phyloP scores from a whole-genome alignment of 495 filamentous ascomycete genomes.

The Neurospora sp. region DNA sequence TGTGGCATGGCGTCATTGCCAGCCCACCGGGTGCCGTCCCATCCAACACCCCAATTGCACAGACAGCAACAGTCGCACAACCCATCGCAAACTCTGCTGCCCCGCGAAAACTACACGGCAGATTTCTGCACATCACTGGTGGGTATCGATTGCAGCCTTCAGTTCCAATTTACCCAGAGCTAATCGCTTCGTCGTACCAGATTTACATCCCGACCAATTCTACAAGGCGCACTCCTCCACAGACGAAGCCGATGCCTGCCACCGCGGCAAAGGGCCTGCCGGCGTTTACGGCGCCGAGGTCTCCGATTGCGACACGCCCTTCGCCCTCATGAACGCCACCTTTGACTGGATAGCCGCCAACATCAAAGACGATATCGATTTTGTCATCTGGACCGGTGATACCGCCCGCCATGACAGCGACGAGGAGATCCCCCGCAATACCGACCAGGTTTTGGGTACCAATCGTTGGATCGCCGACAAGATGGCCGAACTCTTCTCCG shows the following conservation, averaged over 20 bases:
- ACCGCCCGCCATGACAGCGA: slow-evolving; percentile 94
- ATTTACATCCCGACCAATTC: slow-evolving; percentile 80
- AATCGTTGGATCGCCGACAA: slow-evolving; percentile 68
- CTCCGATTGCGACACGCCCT: slow-evolving; percentile 78
- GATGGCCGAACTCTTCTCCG: slow-evolving; percentile 63
- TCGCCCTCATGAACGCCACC: slow-evolving; percentile 73
- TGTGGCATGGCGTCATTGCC: slow-evolving; percentile 29
- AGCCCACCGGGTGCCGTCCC: slow-evolving; percentile 7
- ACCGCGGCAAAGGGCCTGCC: slow-evolving; percentile 65
- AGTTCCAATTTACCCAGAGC: not conserved
- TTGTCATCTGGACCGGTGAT: slow-evolving; percentile 96
- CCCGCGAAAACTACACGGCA: slow-evolving; percentile 54
- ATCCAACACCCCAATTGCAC: not conserved
- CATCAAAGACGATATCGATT: slow-evolving; percentile 76
- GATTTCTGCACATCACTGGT: slow-evolving; percentile 96
- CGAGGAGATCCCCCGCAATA: slow-evolving; percentile 64
- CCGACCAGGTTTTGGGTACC: slow-evolving; percentile 59
- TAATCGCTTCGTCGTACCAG: slow-evolving; percentile 33
- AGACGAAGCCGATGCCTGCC: slow-evolving; percentile 59
- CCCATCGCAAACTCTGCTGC: slow-evolving; percentile 5
- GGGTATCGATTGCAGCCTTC: slow-evolving; percentile 12
- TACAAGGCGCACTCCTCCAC: slow-evolving; percentile 71
- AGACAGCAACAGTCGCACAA: not conserved
- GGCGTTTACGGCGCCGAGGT: slow-evolving; percentile 77
- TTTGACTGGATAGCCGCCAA: slow-evolving; percentile 87